Percentiles rank a stretch among this genome's conserved stretches.
Conservation (phyloP, 2,329 filamentous ascomycete genomes). For the Coniella vitis region DNA sequence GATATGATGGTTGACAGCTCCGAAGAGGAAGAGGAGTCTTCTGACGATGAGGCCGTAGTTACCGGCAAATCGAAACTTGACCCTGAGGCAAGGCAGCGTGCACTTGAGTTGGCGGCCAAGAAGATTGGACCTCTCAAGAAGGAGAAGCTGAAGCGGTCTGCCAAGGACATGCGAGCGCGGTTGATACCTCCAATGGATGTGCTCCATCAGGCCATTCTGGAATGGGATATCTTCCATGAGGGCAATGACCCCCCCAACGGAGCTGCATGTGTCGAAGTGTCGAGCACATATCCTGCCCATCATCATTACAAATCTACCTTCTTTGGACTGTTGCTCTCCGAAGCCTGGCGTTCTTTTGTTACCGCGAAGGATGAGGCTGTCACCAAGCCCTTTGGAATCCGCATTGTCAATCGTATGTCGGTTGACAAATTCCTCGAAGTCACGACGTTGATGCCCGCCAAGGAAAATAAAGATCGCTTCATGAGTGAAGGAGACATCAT, state of each 20-base stretch:
- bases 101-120: constrained; percentile 42
- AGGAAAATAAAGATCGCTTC: constrained; percentile 67
- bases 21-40: constrained; percentile 64
- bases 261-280: constrained; percentile 67
- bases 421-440: constrained; percentile 93
- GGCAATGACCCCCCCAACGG: constrained; percentile 79
- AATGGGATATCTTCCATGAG: constrained; percentile 91
- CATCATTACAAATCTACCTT: constrained; percentile 82
- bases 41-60: constrained; percentile 43
- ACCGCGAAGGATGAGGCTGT: constrained; percentile 82
- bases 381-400: constrained; percentile 77
- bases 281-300: constrained; percentile 69
- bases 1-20: constrained; percentile 85
- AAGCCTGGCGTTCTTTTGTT: constrained; percentile 93
- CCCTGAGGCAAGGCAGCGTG: constrained; percentile 14
- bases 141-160: constrained; percentile 68
- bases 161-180: constrained; percentile 90
- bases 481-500: constrained; percentile 84
- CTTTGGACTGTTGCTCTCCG: constrained; percentile 79
- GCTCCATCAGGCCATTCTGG: constrained; percentile 77
- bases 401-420: constrained; percentile 77
- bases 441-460: constrained; percentile 73
- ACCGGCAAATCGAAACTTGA: constrained; percentile 33
- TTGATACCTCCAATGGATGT: constrained; percentile 81
- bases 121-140: constrained; percentile 75